Evolutionary conservation across 2,329 filamentous ascomycete genomes (phyloP).

Genomic region (Colletotrichum godetiae): DNA sequence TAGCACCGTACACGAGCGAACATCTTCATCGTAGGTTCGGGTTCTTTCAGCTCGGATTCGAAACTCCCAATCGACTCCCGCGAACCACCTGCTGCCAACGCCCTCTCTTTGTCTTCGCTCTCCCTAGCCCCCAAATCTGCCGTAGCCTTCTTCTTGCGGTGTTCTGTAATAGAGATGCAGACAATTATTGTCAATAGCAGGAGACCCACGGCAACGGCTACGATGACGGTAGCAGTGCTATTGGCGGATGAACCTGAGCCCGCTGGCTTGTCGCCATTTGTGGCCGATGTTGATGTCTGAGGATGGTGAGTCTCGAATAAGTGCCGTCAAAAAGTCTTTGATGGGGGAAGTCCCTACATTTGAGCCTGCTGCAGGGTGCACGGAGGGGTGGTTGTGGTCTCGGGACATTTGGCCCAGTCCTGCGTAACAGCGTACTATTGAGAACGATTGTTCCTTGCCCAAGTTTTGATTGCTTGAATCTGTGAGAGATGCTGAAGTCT

Average conservation of each 20-base stretch:
- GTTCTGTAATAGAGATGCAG: neutral
- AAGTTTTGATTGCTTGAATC: neutral
- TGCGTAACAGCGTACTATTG: neutral
- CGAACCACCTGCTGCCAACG: neutral
- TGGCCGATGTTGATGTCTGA: neutral
- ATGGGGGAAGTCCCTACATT: neutral
- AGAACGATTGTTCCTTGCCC: neutral
- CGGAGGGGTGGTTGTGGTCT: neutral
- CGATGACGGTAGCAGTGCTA: neutral
- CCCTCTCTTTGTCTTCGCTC: neutral
- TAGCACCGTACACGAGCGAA: too few relatives aligned
- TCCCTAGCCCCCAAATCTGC: neutral
- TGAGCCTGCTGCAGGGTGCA: neutral
- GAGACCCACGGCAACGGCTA: constrained; percentile 10
- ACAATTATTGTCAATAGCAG: constrained; percentile 1
- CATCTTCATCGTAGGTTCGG: neutral
- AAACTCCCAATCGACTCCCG: constrained; percentile 4
- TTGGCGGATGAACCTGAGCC: neutral
- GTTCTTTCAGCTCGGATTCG: constrained; percentile 9
- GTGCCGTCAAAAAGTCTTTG: too few relatives aligned
- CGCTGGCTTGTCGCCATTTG: neutral
- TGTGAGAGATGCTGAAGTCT: neutral
- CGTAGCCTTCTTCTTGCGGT: constrained; percentile 5
- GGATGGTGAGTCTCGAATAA: neutral
- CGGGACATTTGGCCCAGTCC: neutral